phyloP scores from a whole-genome alignment of 164 flowering plant genomes.

The Chimonanthus praecox region DNA sequence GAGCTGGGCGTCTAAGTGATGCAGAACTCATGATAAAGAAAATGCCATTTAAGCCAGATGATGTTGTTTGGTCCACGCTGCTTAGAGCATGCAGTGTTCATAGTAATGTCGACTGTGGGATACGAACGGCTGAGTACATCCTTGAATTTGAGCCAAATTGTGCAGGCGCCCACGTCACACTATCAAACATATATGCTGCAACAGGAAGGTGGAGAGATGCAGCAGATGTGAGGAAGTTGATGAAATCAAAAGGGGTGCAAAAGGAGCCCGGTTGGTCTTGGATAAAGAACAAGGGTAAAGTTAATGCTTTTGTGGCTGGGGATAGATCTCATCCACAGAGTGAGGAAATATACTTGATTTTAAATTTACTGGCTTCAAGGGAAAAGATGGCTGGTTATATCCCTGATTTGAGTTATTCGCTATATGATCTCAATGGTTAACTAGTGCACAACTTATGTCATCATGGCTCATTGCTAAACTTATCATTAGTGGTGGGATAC shows the following conservation, averaged over 20 bases:
- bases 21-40: constrained; percentile 66
- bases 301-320: constrained; percentile 66
- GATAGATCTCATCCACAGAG: constrained; percentile 53
- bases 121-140: constrained; percentile 49
- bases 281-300: constrained; percentile 56
- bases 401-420: constrained; percentile 8
- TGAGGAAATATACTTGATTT: constrained; percentile 43
- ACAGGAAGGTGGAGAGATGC: constrained; percentile 72
- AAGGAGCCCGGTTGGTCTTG: constrained; percentile 95
- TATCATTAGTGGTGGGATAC: neutral
- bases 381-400: constrained; percentile 16
- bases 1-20: constrained; percentile 66
- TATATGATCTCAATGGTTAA: constrained; percentile 17
- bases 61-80: constrained; percentile 85
- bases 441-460: neutral
- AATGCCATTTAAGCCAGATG: constrained; percentile 73
- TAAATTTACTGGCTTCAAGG: constrained; percentile 38
- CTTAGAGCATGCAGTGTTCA: constrained; percentile 63
- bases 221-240: constrained; percentile 56
- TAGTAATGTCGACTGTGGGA: constrained; percentile 70
- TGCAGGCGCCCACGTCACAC: constrained; percentile 66
- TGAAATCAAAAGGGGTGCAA: constrained; percentile 69
- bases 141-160: constrained; percentile 59
- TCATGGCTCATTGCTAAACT: neutral
- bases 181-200: constrained; percentile 69